Conservation (phyloP, 805 yeast genomes). For the Lachancea waltii region DNA sequence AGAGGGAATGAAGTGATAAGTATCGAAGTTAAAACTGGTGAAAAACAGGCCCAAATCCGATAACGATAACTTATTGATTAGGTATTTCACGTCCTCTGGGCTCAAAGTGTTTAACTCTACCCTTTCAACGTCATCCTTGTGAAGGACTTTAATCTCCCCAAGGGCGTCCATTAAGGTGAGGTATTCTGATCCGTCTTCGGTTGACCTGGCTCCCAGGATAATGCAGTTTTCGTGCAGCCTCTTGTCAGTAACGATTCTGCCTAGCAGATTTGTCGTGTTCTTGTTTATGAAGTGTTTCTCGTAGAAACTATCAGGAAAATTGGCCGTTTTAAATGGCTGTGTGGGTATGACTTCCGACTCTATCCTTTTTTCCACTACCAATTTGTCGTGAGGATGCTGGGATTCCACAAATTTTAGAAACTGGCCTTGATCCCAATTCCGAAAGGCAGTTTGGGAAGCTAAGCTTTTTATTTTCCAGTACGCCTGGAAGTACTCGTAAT, state of each 20-base stretch:
- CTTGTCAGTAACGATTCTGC: constrained; percentile 13
- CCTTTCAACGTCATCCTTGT: constrained; percentile 8
- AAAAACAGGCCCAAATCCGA: constrained; percentile 20
- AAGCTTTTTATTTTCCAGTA: constrained; percentile 4
- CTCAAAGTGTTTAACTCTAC: constrained; percentile 2
- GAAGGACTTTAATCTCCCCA: constrained; percentile 17
- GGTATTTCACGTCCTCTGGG: constrained; percentile 1
- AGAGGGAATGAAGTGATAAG: constrained; percentile 3
- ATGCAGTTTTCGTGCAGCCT: constrained; percentile 7
- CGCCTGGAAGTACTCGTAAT: constrained; percentile 7
- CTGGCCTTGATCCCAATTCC: neutral
- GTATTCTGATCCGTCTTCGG: constrained; percentile 8
- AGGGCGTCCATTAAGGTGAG: constrained; percentile 14
- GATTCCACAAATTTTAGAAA: constrained; percentile 1
- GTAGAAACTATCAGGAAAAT: neutral
- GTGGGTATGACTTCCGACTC: neutral
- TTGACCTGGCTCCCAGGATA: constrained; percentile 12
- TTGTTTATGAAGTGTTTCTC: constrained; percentile 7
- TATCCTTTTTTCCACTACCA: neutral
- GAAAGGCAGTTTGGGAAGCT: neutral
- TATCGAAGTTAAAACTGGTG: constrained; percentile 10
- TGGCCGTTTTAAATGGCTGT: neutral
- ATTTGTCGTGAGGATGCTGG: constrained; percentile 7
- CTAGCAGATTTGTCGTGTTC: constrained; percentile 8
- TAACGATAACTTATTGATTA: constrained; percentile 9